phyloP scores from a whole-genome alignment of 352 stramenopile species.

The Phytopythium litorale region DNA sequence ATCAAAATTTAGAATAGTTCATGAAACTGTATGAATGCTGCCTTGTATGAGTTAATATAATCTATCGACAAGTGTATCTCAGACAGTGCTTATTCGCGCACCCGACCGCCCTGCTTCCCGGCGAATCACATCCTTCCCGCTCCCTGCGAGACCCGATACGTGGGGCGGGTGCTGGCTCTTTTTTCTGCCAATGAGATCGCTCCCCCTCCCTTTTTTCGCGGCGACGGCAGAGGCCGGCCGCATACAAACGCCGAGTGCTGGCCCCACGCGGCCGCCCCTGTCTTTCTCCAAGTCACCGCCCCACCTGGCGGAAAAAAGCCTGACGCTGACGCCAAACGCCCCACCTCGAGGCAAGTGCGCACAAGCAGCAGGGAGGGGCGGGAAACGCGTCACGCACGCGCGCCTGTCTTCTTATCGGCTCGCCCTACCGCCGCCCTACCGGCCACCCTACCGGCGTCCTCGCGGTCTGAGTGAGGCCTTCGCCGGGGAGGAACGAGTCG shows the following conservation, averaged over 20 bases:
- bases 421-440: neutral
- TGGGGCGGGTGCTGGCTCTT: slow-evolving; percentile 24
- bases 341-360: neutral
- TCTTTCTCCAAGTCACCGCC: neutral
- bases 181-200: slow-evolving; percentile 37
- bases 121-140: neutral
- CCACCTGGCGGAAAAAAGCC: neutral
- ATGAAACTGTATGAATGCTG: too few relatives aligned
- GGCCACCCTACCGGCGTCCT: neutral
- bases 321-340: neutral
- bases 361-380: neutral
- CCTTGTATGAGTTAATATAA: too few relatives aligned
- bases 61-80: too few relatives aligned
- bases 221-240: slow-evolving; percentile 1
- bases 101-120: neutral
- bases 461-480: neutral
- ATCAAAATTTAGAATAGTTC: too few relatives aligned
- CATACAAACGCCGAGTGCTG: neutral
- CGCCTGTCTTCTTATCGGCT: neutral
- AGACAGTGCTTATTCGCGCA: too few relatives aligned
- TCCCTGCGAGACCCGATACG: neutral
- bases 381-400: neutral
- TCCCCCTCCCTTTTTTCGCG: slow-evolving; percentile 3
- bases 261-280: neutral
- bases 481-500: neutral